phyloP scores from a whole-genome alignment of 2,329 filamentous ascomycete species.

The Ceratocystis variospora region DNA sequence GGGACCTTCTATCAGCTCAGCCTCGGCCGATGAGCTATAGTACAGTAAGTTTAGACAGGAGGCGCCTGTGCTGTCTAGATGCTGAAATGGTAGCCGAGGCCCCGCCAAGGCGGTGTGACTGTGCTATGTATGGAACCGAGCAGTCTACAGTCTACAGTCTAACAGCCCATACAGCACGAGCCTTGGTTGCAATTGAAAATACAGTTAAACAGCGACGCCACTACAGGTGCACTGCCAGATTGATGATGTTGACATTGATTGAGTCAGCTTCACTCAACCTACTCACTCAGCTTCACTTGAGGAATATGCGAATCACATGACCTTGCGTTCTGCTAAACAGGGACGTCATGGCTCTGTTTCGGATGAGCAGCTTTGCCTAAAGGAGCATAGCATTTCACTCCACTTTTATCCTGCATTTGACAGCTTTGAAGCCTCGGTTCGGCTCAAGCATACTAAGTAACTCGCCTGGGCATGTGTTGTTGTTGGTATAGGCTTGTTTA shows the following conservation, averaged over 20 bases:
- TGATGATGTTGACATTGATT: neutral
- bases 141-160: too few relatives aligned
- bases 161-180: neutral
- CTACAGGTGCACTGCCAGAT: too few relatives aligned
- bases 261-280: neutral
- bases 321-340: neutral
- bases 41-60: neutral
- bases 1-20: neutral
- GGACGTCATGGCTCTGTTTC: neutral
- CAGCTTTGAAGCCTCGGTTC: conserved; percentile 13
- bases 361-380: neutral
- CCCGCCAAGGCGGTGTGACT: neutral
- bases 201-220: too few relatives aligned
- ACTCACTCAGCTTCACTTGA: neutral
- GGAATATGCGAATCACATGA: neutral
- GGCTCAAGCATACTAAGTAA: conserved; percentile 2
- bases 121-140: neutral
- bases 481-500: neutral
- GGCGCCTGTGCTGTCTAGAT: neutral
- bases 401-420: neutral
- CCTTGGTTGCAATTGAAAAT: too few relatives aligned
- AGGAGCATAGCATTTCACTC: neutral
- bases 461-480: neutral
- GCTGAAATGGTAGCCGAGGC: neutral
- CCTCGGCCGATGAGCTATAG: neutral